These are phyloP conservation scores for Neurospora tetraspora DNA, from an alignment of 495 filamentous ascomycete species.

Conservation along the genomic window DNA sequence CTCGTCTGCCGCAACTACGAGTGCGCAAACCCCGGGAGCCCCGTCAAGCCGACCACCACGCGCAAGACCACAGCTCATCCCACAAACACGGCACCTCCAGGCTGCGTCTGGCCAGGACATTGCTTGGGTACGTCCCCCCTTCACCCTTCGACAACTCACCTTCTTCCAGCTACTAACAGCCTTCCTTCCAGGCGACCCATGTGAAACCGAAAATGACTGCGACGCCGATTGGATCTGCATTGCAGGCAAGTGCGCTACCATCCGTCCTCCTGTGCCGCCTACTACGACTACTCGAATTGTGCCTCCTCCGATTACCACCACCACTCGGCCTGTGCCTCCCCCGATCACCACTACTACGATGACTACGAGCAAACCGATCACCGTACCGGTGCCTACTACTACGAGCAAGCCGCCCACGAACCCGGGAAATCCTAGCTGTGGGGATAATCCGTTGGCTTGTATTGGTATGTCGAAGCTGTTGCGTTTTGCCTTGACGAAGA, in stretches of 20 bases:
- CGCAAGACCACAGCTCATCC: neutral
- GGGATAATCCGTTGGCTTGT: slow-evolving; percentile 12
- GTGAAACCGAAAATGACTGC: slow-evolving; percentile 16
- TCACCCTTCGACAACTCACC: neutral
- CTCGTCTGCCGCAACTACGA: slow-evolving; percentile 4
- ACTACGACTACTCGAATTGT: neutral
- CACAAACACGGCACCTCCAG: neutral
- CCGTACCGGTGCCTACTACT: neutral
- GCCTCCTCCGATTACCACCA: neutral
- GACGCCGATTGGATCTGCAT: slow-evolving; percentile 11
- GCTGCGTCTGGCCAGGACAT: slow-evolving; percentile 9
- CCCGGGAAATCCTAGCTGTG: slow-evolving; percentile 1
- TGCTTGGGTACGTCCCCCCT: slow-evolving; percentile 6
- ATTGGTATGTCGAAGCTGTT: slow-evolving; percentile 12
- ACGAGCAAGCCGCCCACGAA: slow-evolving; percentile 1
- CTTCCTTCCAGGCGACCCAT: slow-evolving; percentile 3
- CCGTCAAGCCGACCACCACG: slow-evolving; percentile 1
- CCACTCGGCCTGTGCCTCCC: neutral
- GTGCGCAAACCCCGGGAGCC: slow-evolving; percentile 6
- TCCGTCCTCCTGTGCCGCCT: neutral
- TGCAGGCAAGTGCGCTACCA: slow-evolving; percentile 7
- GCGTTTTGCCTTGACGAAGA: neutral
- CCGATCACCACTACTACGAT: slow-evolving; percentile 1
- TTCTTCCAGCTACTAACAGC: neutral
- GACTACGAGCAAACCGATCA: neutral